phyloP scores from a whole-genome alignment of 345 rosid genomes.

The Camelina laxa region DNA sequence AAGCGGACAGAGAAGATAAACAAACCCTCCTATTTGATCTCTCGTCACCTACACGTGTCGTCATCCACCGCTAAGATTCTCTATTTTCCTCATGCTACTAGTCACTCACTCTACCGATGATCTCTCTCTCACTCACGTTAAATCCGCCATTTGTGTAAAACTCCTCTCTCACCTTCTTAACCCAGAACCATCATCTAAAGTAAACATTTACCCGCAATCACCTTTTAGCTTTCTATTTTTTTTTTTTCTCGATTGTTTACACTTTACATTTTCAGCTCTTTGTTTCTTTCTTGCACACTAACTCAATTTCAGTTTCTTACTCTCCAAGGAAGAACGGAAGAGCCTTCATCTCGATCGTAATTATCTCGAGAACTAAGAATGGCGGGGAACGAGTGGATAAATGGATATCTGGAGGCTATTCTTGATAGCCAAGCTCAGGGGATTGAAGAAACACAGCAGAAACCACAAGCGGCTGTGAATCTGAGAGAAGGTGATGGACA shows the following conservation, averaged over 20 bases:
- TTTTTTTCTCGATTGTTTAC: slow-evolving; percentile 2
- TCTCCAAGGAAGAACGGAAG: slow-evolving; percentile 21
- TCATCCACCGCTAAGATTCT: background rate
- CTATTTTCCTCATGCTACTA: slow-evolving; percentile 21
- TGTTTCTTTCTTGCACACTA: slow-evolving; percentile 15
- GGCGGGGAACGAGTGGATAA: slow-evolving; percentile 99
- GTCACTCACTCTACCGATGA: slow-evolving; percentile 1
- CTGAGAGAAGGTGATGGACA: slow-evolving; percentile 60
- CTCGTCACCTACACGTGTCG: slow-evolving; percentile 29
- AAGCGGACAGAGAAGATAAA: slow-evolving; percentile 62
- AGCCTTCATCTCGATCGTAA: no score
- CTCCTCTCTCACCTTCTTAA: slow-evolving; percentile 10
- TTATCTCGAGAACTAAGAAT: slow-evolving; percentile 35
- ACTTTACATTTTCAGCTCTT: background rate
- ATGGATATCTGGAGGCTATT: slow-evolving; percentile 94
- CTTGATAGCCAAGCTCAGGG: slow-evolving; percentile 72
- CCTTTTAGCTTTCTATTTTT: background rate
- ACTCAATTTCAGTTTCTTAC: slow-evolving; percentile 16
- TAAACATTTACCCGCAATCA: background rate
- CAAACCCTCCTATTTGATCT: slow-evolving; percentile 15
- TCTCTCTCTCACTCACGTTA: slow-evolving; percentile 21
- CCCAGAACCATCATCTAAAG: background rate
- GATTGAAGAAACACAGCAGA: slow-evolving; percentile 61
- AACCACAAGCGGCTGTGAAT: slow-evolving; percentile 44
- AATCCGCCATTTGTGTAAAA: slow-evolving; percentile 38